Percentiles rank a stretch among this genome's conserved stretches.
Conservation (phyloP, 2,329 filamentous ascomycete genomes). For the Rhexocercosporidium sp. region DNA sequence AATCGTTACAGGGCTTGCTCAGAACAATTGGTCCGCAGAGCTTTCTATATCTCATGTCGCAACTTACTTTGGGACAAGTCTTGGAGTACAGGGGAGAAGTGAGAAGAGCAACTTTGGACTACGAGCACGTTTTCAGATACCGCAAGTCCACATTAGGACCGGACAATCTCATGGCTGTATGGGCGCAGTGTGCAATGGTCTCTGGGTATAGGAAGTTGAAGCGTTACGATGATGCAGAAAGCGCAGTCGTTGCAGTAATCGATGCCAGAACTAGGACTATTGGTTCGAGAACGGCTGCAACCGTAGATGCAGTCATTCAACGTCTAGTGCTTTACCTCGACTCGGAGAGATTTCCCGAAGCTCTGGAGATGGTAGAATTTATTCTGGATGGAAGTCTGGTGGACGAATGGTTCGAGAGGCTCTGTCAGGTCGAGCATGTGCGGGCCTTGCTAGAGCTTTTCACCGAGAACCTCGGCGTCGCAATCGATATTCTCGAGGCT, state of each 20-base stretch:
- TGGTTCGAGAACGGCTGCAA: not conserved
- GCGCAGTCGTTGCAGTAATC: not conserved
- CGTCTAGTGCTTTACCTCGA: not conserved
- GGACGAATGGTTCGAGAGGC: not conserved
- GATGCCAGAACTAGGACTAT: constrained; percentile 2
- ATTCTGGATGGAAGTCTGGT: not conserved
- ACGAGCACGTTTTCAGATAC: not conserved
- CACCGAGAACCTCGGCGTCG: not conserved
- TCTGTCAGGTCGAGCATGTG: not conserved
- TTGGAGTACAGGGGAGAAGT: constrained; percentile 1
- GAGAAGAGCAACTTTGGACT: not conserved
- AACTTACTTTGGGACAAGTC: not conserved
- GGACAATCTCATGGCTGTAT: not conserved
- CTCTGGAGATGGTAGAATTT: not conserved
- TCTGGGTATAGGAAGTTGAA: not conserved
- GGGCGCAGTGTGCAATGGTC: not conserved
- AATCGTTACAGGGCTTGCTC: not conserved
- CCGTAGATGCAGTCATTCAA: not conserved
- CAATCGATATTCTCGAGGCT: not conserved
- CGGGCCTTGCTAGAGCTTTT: not conserved
- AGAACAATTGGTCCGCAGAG: not conserved
- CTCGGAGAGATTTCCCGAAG: not conserved
- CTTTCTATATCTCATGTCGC: not conserved
- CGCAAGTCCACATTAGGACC: not conserved
- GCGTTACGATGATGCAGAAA: not conserved